Base-by-base conservation (phyloP, 1,284 basidiomycete species). In the Takashimella koratensis region DNA sequence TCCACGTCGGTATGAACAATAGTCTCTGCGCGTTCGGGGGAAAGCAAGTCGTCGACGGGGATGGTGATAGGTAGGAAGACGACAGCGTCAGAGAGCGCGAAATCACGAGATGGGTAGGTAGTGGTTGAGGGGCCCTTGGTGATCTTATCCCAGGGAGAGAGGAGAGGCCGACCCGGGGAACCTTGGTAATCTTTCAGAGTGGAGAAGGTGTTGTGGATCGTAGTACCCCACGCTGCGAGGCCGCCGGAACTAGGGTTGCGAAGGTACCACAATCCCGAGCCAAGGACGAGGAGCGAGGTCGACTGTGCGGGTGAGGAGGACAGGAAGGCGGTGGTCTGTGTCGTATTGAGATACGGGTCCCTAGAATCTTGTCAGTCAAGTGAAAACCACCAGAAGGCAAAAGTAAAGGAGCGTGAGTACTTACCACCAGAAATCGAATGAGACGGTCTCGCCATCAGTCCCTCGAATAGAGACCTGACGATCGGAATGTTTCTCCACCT, bases 251-350 rank as follows among this genome's bases (percentile, higher is more conserved):
- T 65, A 1, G 83, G 78, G 70, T 90, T 85, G 26, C 87, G 84
- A 40, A 94, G 80, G 69, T 88, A 90, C 90, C 90, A 93, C 36
- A 94, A 77, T 0, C 91, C 90, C 11, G 87, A 85, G 19, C 90
- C 90, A 20, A 95, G 71, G 8, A 92, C 85, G 24, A 92, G 80
- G 41, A 95, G 75, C 0, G 86, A 83, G 1, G 86, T 81, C 10
- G 48, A 54, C 22, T 56, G 26, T 6, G 52, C 39, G 11, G 64
- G 60, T 16, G 56, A 57, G 8, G 63, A 62, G 8, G 59, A 55
- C 77, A 78, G 59, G 44, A 79, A 68, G 25, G 72, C 59, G 21
- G 77, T 60, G 16, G 83, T 82, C 49, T 77, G 75, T 1, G 86
- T 83, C 4, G 79, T 76, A 71, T 93, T 94, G 43, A 93, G 80